Percentiles rank a stretch among this genome's conserved stretches.
Conservation (phyloP, 169 alveolate species). For the Plasmodium gallinaceum region DNA sequence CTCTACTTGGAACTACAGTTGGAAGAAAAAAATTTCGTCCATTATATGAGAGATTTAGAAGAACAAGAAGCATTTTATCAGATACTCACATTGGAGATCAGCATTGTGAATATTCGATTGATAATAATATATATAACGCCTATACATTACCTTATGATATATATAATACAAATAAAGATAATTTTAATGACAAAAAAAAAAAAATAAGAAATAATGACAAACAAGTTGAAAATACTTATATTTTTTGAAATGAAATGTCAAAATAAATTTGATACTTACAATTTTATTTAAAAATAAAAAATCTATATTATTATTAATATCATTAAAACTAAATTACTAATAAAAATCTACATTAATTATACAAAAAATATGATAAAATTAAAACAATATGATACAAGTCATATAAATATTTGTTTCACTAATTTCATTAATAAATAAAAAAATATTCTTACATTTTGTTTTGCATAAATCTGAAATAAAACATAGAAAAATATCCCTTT, state of each 20-base stretch:
- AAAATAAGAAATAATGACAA: slow-evolving; percentile 1
- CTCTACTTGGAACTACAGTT: slow-evolving; percentile 83
- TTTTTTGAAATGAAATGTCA: slow-evolving; percentile 14
- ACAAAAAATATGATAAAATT: too few species aligned
- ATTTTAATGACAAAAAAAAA: slow-evolving; percentile 34
- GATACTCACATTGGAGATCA: slow-evolving; percentile 84
- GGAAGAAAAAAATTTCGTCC: slow-evolving; percentile 83
- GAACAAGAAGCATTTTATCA: slow-evolving; percentile 82
- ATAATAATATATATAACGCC: slow-evolving; percentile 69
- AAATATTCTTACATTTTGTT: too few species aligned
- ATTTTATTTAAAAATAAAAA: too few species aligned
- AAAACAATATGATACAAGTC: too few species aligned
- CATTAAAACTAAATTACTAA: too few species aligned
- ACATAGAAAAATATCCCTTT: background rate
- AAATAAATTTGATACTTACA: too few species aligned
- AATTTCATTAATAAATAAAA: too few species aligned
- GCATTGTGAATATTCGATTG: slow-evolving; percentile 81
- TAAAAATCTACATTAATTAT: too few species aligned
- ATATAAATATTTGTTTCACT: too few species aligned
- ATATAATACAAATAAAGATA: slow-evolving; percentile 53
- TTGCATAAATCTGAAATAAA: too few species aligned
- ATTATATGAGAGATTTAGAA: slow-evolving; percentile 80
- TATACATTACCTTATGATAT: slow-evolving; percentile 76
- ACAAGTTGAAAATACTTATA: slow-evolving; percentile 50
- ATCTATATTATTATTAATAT: too few species aligned